phyloP scores from a whole-genome alignment of 768 basidiomycete species.

The Phlebiopsis gigantea region DNA sequence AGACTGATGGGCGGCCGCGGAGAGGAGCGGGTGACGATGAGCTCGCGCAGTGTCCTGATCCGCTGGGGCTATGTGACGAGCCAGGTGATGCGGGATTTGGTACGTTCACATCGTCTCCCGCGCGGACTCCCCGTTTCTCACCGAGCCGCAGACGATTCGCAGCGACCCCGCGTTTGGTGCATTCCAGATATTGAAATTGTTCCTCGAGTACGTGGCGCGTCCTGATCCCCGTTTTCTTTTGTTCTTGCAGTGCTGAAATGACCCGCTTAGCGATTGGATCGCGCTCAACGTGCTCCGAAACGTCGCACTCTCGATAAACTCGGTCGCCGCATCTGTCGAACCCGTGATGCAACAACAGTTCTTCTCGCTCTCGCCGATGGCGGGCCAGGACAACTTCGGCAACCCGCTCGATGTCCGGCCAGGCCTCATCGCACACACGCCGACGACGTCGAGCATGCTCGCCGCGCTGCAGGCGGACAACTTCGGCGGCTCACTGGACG shows the following conservation, averaged over 20 bases:
- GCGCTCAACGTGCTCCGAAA: slow-evolving; percentile 82
- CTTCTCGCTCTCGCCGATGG: slow-evolving; percentile 84
- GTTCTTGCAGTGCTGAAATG: slow-evolving; percentile 7
- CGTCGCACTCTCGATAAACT: slow-evolving; percentile 86
- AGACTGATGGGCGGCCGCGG: slow-evolving; percentile 70
- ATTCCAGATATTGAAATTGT: slow-evolving; percentile 87
- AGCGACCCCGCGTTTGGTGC: slow-evolving; percentile 91
- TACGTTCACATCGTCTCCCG: slow-evolving; percentile 32
- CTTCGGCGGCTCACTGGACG: slow-evolving; percentile 65
- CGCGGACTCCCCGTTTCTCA: too few species aligned
- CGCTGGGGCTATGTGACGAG: slow-evolving; percentile 92
- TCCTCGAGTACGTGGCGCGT: slow-evolving; percentile 66
- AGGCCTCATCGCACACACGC: slow-evolving; percentile 70
- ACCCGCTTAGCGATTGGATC: slow-evolving; percentile 72
- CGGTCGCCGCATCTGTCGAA: slow-evolving; percentile 87
- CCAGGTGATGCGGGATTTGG: slow-evolving; percentile 89
- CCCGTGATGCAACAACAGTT: slow-evolving; percentile 90
- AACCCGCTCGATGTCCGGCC: slow-evolving; percentile 59
- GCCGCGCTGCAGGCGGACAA: slow-evolving; percentile 78
- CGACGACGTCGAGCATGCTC: slow-evolving; percentile 88
- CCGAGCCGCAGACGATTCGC: slow-evolving; percentile 66
- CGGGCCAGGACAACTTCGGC: slow-evolving; percentile 73
- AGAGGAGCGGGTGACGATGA: slow-evolving; percentile 81
- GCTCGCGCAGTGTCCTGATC: slow-evolving; percentile 81
- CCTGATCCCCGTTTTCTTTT: slow-evolving; percentile 9